Percentiles rank a stretch among this genome's conserved stretches.
phyloP scores from a whole-genome alignment of 1,139 yeast species.

The Yarrowia galli region DNA sequence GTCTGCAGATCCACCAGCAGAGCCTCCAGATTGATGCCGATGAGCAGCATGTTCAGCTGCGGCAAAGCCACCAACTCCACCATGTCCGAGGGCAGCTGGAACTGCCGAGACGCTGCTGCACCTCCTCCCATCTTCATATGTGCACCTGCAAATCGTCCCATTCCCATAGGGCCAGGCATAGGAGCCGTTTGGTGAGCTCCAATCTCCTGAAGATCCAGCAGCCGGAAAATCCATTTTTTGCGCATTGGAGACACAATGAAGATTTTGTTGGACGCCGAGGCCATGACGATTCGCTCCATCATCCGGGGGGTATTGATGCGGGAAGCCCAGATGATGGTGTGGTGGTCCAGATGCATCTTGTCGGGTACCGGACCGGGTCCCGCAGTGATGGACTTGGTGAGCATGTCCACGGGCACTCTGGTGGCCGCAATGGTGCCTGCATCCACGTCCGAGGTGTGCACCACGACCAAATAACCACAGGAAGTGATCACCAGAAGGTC shows the following conservation, averaged over 20 bases:
- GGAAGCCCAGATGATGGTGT: conserved; percentile 57
- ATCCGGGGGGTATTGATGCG: conserved; percentile 74
- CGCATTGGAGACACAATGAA: conserved; percentile 70
- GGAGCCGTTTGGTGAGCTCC: conserved; percentile 5
- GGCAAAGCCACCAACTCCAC: conserved; percentile 42
- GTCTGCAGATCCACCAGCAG: conserved; percentile 74
- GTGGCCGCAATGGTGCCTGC: conserved; percentile 34
- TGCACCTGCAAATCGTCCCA: conserved; percentile 6
- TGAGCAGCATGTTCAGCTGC: conserved; percentile 48
- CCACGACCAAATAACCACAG: conserved; percentile 27
- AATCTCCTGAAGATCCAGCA: conserved; percentile 56
- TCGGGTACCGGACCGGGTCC: conserved; percentile 30
- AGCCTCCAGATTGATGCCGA: conserved; percentile 45
- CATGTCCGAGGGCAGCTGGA: conserved; percentile 31
- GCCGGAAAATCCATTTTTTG: conserved; percentile 69
- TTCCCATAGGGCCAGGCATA: conserved; percentile 17
- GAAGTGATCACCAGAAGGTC: conserved; percentile 28
- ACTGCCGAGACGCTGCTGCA: conserved; percentile 8
- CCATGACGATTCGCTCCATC: conserved; percentile 71
- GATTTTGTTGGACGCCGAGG: conserved; percentile 60
- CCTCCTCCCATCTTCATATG: conserved; percentile 18
- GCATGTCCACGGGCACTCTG: conserved; percentile 25
- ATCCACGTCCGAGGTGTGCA: conserved; percentile 36
- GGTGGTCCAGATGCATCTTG: conserved; percentile 16
- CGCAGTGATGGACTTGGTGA: conserved; percentile 34